Percentiles rank a stretch among this genome's conserved stretches.
phyloP scores from a whole-genome alignment of 441 rosid species.

The Brassica balearica region DNA sequence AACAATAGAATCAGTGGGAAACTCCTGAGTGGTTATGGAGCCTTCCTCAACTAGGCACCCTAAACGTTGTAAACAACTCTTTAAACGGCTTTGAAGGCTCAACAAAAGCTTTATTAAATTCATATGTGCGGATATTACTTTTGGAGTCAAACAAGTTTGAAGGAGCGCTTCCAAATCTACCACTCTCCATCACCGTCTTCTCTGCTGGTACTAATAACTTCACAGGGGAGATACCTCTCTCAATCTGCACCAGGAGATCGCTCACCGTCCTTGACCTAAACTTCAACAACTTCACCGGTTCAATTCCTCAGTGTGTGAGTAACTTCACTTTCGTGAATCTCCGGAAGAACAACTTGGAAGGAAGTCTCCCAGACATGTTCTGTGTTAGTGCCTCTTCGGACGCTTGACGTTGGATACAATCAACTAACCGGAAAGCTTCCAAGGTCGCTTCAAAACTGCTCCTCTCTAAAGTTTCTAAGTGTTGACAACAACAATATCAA shows the following conservation, averaged over 20 bases:
- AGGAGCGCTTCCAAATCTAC: conserved; percentile 28
- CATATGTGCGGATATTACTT: neutral
- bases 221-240: conserved; percentile 44
- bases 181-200: conserved; percentile 15
- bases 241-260: conserved; percentile 46
- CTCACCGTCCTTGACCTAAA: conserved; percentile 36
- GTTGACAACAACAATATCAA: conserved; percentile 54
- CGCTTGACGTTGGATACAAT: conserved; percentile 7
- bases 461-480: conserved; percentile 46
- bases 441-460: conserved; percentile 50
- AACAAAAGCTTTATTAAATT: neutral
- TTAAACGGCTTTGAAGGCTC: conserved; percentile 21
- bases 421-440: conserved; percentile 52
- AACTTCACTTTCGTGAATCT: conserved; percentile 48
- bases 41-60: neutral
- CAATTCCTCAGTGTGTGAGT: conserved; percentile 7
- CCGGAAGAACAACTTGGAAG: conserved; percentile 42
- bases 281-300: conserved; percentile 17
- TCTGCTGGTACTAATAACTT: conserved; percentile 42
- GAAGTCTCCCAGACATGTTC: conserved; percentile 9
- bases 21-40: conserved; percentile 29
- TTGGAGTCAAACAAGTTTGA: neutral
- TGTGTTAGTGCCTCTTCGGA: neutral
- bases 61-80: rapidly evolving
- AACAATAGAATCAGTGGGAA: neutral